Evolutionary conservation across 345 rosid species (phyloP).

Genomic region (Kandelia obovata): DNA sequence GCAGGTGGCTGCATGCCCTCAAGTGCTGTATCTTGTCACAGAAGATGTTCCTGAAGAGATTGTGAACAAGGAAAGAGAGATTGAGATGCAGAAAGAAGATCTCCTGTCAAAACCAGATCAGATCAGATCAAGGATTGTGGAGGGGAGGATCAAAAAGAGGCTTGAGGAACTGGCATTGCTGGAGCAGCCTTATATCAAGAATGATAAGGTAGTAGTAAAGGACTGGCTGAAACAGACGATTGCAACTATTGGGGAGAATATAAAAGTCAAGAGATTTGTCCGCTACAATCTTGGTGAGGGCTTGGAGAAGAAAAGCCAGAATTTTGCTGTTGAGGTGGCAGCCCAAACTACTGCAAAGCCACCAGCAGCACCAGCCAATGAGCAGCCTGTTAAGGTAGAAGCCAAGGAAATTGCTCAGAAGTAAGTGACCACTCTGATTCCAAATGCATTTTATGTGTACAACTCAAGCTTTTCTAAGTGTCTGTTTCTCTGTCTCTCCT

Average conservation of each 20-base stretch:
- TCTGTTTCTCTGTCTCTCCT: too few relatives aligned
- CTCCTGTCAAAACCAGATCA: conserved; percentile 87
- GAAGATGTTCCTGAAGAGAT: conserved; percentile 83
- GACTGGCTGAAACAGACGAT: conserved; percentile 88
- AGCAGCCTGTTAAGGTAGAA: conserved; percentile 49
- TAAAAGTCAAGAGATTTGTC: conserved; percentile 79
- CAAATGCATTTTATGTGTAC: not conserved
- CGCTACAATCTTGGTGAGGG: conserved; percentile 94
- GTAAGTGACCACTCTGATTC: conserved; percentile 37
- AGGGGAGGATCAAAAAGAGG: conserved; percentile 86
- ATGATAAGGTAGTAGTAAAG: conserved; percentile 80
- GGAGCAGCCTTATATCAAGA: conserved; percentile 91
- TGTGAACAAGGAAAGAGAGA: conserved; percentile 76
- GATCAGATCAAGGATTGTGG: conserved; percentile 80
- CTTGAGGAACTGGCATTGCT: conserved; percentile 85
- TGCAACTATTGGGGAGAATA: conserved; percentile 91
- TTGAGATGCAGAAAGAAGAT: conserved; percentile 98
- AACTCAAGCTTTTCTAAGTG: too few relatives aligned
- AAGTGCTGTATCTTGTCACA: conserved; percentile 70
- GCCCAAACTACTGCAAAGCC: conserved; percentile 81
- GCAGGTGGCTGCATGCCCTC: conserved; percentile 98
- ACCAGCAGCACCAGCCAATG: conserved; percentile 42
- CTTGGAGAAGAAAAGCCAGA: conserved; percentile 84
- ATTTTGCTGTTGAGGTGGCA: conserved; percentile 95
- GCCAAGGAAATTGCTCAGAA: conserved; percentile 50